A percentile compares a stretch with the other conserved stretches of the same genome.
phyloP scores from a whole-genome alignment of 495 filamentous ascomycete genomes.

The Neurospora sublineolata region DNA sequence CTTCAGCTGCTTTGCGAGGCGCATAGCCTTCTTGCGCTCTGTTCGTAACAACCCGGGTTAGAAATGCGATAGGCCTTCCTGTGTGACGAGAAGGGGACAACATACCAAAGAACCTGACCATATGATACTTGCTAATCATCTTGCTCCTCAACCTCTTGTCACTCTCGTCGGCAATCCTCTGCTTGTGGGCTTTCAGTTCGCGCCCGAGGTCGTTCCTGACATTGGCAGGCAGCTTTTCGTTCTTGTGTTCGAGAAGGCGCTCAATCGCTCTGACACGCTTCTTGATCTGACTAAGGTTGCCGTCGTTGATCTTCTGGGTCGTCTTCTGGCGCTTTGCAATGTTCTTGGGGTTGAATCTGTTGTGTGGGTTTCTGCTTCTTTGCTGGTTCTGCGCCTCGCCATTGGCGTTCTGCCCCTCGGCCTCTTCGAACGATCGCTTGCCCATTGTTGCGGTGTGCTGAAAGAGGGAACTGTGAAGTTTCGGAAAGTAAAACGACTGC shows the following conservation, averaged over 20 bases:
- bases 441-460: constrained; percentile 4
- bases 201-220: constrained; percentile 67
- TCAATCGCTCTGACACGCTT: constrained; percentile 50
- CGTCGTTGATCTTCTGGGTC: constrained; percentile 19
- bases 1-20: constrained; percentile 52
- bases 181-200: constrained; percentile 62
- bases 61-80: background rate
- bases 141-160: constrained; percentile 50
- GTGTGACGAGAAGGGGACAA: background rate
- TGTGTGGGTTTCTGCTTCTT: background rate
- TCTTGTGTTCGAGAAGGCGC: constrained; percentile 46
- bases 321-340: constrained; percentile 21
- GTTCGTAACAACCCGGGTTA: background rate
- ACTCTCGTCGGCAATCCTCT: constrained; percentile 48
- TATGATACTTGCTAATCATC: constrained; percentile 84
- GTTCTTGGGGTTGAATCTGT: constrained; percentile 7
- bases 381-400: constrained; percentile 5
- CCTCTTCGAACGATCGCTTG: constrained; percentile 10
- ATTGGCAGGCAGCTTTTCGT: constrained; percentile 57
- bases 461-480: background rate
- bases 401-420: constrained; percentile 11
- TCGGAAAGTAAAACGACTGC: background rate
- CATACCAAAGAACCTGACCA: constrained; percentile 81
- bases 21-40: constrained; percentile 79
- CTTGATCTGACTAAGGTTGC: constrained; percentile 36